Base-by-base conservation (phyloP, 2,329 filamentous ascomycete genomes). In the Pleomassaria siparia region DNA sequence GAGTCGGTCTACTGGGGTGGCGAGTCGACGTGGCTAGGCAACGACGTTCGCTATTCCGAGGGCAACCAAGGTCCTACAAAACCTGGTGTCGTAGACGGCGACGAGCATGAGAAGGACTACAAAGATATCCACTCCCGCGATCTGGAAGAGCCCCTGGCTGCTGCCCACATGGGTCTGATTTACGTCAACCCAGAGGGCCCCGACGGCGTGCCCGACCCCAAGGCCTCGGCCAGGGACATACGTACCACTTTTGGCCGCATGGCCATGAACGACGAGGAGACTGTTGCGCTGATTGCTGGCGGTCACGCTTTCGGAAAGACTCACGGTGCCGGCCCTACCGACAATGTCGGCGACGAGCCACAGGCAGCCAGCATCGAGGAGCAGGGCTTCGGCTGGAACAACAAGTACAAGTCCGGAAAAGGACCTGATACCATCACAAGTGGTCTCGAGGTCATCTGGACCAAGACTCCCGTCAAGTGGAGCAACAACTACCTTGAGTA, bases 241-340 rank as follows among this genome's bases (percentile, higher is more conserved):
- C 86, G 86, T 54, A 79, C 77, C 49, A 89, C 88, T 15, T 91
- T 91, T 59, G 78, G 78, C 54, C 86, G 87, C 68, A 91, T 91
- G 87, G 87, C 84, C 52, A 91, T 91, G 88, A 83, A 88, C 65
- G 86, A 91, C 65, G 84, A 88, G 72, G 88, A 91, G 77, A 91
- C 88, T 0, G 87, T 88, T 44, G 87, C 88, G 12, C 75, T 91
- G 37, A 91, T 91, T 65, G 85, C 85, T 30, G 88, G 88, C 64
- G 88, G 88, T 30, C 88, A 91, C 76, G 79, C 83, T 21, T 89
- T 91, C 59, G 88, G 88, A 62, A 91, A 91, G 81, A 89, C 87
- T 0, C 88, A 91, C 71, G 88, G 88, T 59, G 87, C 88, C 25
- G 87, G 74, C 47, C 74, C 82, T 13, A 73, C 78, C 15, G 79